phyloP scores from a whole-genome alignment of 768 basidiomycete genomes.

The Piloderma croceum region DNA sequence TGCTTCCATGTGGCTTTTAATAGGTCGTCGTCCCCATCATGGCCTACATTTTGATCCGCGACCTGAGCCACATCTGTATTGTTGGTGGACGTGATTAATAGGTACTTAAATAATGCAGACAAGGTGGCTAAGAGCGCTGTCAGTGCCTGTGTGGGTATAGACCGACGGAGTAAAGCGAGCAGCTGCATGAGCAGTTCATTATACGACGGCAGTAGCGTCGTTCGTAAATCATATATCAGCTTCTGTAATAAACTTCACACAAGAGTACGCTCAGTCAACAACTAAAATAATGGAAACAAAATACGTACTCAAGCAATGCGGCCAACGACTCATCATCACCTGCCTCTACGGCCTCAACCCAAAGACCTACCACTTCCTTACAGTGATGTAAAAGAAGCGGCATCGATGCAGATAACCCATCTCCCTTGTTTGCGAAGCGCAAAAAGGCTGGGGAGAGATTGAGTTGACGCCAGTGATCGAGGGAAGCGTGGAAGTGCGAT shows the following conservation, averaged over 20 bases:
- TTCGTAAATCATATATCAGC: conserved; percentile 74
- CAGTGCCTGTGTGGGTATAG: conserved; percentile 55
- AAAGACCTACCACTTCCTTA: conserved; percentile 58
- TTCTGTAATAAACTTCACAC: conserved; percentile 65
- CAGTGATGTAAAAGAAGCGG: conserved; percentile 79
- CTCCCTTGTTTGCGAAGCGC: conserved; percentile 56
- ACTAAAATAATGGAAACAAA: not conserved
- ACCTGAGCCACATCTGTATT: too few species aligned
- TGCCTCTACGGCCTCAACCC: conserved; percentile 51
- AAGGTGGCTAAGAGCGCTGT: conserved; percentile 64
- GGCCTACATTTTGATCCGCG: too few species aligned
- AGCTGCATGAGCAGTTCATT: conserved; percentile 48
- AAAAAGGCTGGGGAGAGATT: conserved; percentile 76
- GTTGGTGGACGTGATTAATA: conserved; percentile 63
- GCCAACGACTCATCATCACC: conserved; percentile 70
- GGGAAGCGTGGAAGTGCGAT: conserved; percentile 70
- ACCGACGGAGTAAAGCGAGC: conserved; percentile 49
- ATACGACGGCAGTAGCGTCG: conserved; percentile 63
- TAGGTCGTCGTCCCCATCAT: conserved; percentile 41
- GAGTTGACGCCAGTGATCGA: conserved; percentile 74
- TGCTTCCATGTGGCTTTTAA: conserved; percentile 56
- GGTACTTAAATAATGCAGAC: conserved; percentile 63
- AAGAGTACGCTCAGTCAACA: conserved; percentile 5
- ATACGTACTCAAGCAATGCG: conserved; percentile 69
- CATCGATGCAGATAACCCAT: conserved; percentile 65